Evolutionary conservation across 2,329 filamentous ascomycete species (phyloP).

Genomic region (Colletotrichum lentis): DNA sequence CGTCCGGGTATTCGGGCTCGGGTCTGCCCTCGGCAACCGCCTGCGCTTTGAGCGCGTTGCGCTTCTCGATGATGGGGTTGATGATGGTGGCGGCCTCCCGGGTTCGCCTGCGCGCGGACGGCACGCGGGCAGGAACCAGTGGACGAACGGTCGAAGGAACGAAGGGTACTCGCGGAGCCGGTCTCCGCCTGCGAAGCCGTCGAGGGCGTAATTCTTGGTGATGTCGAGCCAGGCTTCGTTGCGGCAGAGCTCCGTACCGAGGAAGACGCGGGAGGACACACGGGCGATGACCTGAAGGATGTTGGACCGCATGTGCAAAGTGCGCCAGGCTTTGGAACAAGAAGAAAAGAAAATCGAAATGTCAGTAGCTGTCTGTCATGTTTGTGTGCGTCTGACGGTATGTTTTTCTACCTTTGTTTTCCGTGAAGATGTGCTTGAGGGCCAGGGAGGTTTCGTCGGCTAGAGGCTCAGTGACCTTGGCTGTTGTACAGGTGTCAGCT

Average conservation of each 20-base stretch:
- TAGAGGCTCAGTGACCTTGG: constrained; percentile 27
- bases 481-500: neutral
- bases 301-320: constrained; percentile 8
- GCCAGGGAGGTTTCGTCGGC: constrained; percentile 24
- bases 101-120: constrained; percentile 49
- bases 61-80: constrained; percentile 44
- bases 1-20: constrained; percentile 44
- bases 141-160: constrained; percentile 51
- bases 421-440: constrained; percentile 3
- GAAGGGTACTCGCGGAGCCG: constrained; percentile 53
- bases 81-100: constrained; percentile 49
- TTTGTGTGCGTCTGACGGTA: neutral
- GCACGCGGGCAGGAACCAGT: constrained; percentile 55
- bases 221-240: constrained; percentile 58
- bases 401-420: constrained; percentile 1
- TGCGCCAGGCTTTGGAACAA: constrained; percentile 42
- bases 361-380: neutral
- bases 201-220: constrained; percentile 53
- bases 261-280: constrained; percentile 59
- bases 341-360: rapidly evolving
- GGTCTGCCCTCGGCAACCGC: constrained; percentile 31
- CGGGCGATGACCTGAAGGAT: constrained; percentile 53
- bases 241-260: constrained; percentile 55
- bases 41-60: constrained; percentile 42
- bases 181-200: constrained; percentile 48